Evolutionary conservation across 768 basidiomycete genomes (phyloP), one percentile per base, ranked within the genome.

Genomic region (Serendipita sp.): DNA sequence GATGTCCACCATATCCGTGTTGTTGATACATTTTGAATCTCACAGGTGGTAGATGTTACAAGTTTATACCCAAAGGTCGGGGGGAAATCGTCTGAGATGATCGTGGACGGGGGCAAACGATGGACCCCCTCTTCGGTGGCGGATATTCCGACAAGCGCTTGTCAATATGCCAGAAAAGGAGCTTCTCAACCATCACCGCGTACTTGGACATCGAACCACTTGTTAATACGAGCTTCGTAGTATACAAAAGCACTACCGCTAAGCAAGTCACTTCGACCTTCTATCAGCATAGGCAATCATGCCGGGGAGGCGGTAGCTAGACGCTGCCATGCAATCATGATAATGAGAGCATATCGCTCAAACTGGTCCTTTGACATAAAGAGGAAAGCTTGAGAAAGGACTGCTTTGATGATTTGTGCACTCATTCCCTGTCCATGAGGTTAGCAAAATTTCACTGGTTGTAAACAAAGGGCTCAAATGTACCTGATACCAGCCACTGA

Each of bases 281-380:
- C 29, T 50, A 31, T 50, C 11, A 45, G 13, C n/a, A 18, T 45
- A 11, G n/a, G 18, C n/a, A 8, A 31, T 50, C 48, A 63, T 4
- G 45, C 58, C 8, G 64, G 27, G 3, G 55, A 16, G 8, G 55
- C 55, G 31, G n/a, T 31, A 23, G 16, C 31, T 15, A 67, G 43
- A 29, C 65, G 44, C 15, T 45, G 58, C 66, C 65, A 74, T 45
- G 86, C 65, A 27, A 83, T 72, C 78, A 90, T 83, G 65, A 93
- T 80, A 11, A 79, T 74, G 63, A 91, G 76, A 0, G 91, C 85
- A 81, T 87, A 95, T 3, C 82, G 82, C 72, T 99, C 96, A 69
- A 99, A 94, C 70, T 93, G 89, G 70, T 97, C 95, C 75, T 99
- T 99, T 67, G 92, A 90, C 77, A 95, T 87, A 78, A 99, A 99